Conservation (phyloP, 2,329 filamentous ascomycete species). For the Neofusicoccum cordaticola region DNA sequence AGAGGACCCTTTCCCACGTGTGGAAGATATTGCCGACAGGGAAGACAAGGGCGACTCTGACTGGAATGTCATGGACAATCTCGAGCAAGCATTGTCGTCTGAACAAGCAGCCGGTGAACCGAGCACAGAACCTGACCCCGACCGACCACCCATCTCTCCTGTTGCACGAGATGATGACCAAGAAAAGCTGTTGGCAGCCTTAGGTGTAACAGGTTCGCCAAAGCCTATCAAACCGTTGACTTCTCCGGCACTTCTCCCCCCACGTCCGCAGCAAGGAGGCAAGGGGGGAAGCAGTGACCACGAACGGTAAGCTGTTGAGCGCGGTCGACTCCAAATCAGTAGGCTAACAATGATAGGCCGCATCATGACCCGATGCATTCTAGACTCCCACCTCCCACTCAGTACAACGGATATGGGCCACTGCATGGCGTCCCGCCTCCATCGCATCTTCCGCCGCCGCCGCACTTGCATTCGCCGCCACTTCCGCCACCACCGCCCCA, state of each 20-base stretch:
- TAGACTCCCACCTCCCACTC: not conserved
- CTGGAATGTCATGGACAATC: conserved; percentile 40
- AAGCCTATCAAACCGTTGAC: conserved; percentile 25
- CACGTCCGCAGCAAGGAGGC: not conserved
- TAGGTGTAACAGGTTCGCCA: conserved; percentile 38
- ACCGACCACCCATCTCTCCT: not conserved
- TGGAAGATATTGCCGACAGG: conserved; percentile 25
- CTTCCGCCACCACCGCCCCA: conserved; percentile 23
- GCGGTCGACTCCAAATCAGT: not conserved
- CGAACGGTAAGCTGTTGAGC: not conserved
- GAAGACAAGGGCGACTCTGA: conserved; percentile 29
- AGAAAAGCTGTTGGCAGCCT: conserved; percentile 35
- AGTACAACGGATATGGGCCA: not conserved
- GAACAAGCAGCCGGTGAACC: conserved; percentile 15
- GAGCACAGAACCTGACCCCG: not conserved
- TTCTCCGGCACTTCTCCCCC: not conserved
- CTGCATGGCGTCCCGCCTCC: not conserved
- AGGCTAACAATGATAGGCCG: not conserved
- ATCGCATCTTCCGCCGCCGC: not conserved
- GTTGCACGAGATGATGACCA: conserved; percentile 26
- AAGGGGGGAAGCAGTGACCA: not conserved
- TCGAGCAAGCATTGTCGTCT: conserved; percentile 37
- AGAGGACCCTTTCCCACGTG: conserved; percentile 26
- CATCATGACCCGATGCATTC: not conserved
- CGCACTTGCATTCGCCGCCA: not conserved